Evolutionary conservation across 2,329 filamentous ascomycete species (phyloP), one percentile per base, ranked within the genome.

Genomic region (Beauveria asiatica): DNA sequence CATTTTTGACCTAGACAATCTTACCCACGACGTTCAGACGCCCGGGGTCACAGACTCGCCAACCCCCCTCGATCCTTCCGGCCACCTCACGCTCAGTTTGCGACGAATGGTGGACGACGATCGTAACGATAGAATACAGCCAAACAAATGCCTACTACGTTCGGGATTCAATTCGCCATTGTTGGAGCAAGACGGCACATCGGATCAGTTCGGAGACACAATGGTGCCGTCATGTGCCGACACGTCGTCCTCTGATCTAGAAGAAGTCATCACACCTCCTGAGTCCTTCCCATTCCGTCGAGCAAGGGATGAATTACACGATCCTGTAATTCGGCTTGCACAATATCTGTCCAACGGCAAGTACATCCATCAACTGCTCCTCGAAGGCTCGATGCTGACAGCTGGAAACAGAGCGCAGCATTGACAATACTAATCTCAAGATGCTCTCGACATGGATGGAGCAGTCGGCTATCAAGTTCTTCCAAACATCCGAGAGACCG

Each of bases 221-320:
- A 27, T 30, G 41, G 21, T 23, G 5, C 57, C 4, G 21, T 25
- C 57, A 7, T 25, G 6, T 16, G 50, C 30, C 19, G 21, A 44
- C 21, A 27, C 27, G 30, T 48, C 30, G 21, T 39, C 57, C 9
- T 59, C 57, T 53, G 57, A 60, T 37, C 6, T 60, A 3, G 49
- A 60, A 30, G 33, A 60, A 19, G 30, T 60, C 50, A 27, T 54
- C 16, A 60, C 49, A 2, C 57, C 57, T 13, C 50, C 57, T 3
- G 50, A 54, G n/a, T n/a, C 44, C 1, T 83, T 83, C 59, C 82
- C 82, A 3, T 82, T 75, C 62, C 70, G 67, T 27, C 71, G 73
- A 25, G 65, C 67, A 9, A 66, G 67, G 62, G 66, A 73, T 64
- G 64, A 66, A 44, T 39, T 72, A 7, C 63, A 64, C 23, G 70